These are phyloP conservation scores for Starmerella ratchasimensis DNA, from an alignment of 805 yeast genomes.

Conservation along the genomic window DNA sequence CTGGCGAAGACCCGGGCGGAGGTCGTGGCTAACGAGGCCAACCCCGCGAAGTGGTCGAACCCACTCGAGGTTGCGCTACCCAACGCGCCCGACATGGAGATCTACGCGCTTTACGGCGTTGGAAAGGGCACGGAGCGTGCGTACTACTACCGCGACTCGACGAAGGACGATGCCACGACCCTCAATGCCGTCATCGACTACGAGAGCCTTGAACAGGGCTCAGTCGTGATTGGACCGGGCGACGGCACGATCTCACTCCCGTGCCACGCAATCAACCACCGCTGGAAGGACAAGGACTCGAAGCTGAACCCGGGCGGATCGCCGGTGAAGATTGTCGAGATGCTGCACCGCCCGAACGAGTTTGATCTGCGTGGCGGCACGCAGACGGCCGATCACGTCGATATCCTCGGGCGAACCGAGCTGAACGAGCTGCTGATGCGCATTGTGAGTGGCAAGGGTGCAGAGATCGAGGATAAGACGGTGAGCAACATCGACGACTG, in stretches of 20 bases:
- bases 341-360: constrained; percentile 82
- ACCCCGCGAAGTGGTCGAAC: constrained; percentile 77
- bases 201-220: constrained; percentile 35
- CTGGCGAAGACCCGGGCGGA: constrained; percentile 47
- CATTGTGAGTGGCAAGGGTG: constrained; percentile 74
- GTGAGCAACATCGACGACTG: constrained; percentile 50
- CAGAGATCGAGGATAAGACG: constrained; percentile 44
- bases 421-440: constrained; percentile 71
- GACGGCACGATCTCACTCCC: constrained; percentile 88
- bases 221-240: constrained; percentile 79
- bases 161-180: constrained; percentile 36
- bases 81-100: constrained; percentile 80
- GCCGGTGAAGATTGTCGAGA: constrained; percentile 70
- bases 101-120: constrained; percentile 88
- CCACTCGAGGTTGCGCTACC: constrained; percentile 89
- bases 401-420: constrained; percentile 84
- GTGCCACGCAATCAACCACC: constrained; percentile 82
- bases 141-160: constrained; percentile 66
- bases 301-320: constrained; percentile 67
- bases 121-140: constrained; percentile 94
- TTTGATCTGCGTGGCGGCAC: constrained; percentile 96
- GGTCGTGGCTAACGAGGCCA: constrained; percentile 49
- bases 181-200: constrained; percentile 61
- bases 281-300: constrained; percentile 56
- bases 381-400: constrained; percentile 95